Percentiles rank a stretch among this genome's conserved stretches.
These are phyloP conservation scores for Willaertia magna DNA, from an alignment of 208 protist species.

Conservation along the genomic window DNA sequence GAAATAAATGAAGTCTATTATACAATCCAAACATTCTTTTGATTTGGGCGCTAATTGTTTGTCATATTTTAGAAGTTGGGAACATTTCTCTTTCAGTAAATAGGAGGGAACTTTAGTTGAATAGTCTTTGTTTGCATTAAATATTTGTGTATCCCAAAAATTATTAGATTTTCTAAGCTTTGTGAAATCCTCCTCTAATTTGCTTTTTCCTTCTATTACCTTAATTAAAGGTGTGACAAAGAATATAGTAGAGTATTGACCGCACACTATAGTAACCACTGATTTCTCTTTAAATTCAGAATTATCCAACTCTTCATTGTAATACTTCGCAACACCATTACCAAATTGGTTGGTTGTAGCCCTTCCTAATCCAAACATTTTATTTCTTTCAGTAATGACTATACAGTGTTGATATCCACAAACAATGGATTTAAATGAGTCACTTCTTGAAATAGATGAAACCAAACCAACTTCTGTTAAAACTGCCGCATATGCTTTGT, in stretches of 20 bases:
- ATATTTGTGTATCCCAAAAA: not conserved
- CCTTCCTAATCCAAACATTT: not conserved
- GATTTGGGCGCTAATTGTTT: not conserved
- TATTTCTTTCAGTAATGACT: not conserved
- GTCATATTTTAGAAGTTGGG: not conserved
- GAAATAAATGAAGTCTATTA: not conserved
- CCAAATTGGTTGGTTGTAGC: not conserved
- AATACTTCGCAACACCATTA: not conserved
- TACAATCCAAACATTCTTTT: not conserved
- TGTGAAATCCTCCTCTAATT: not conserved
- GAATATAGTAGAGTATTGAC: not conserved
- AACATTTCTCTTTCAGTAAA: not conserved
- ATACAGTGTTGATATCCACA: not conserved
- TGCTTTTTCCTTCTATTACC: not conserved
- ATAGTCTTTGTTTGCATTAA: not conserved
- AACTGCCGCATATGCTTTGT: not conserved
- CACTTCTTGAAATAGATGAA: not conserved
- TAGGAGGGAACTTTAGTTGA: not conserved
- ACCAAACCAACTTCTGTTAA: not conserved
- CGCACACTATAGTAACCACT: not conserved
- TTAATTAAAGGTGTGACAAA: not conserved
- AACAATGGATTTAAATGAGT: not conserved
- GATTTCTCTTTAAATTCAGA: not conserved
- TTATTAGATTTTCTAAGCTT: not conserved
- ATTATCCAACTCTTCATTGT: not conserved